These are phyloP conservation scores for Capsicum chinense DNA, from an alignment of 257 asterid species.

Conservation along the genomic window DNA sequence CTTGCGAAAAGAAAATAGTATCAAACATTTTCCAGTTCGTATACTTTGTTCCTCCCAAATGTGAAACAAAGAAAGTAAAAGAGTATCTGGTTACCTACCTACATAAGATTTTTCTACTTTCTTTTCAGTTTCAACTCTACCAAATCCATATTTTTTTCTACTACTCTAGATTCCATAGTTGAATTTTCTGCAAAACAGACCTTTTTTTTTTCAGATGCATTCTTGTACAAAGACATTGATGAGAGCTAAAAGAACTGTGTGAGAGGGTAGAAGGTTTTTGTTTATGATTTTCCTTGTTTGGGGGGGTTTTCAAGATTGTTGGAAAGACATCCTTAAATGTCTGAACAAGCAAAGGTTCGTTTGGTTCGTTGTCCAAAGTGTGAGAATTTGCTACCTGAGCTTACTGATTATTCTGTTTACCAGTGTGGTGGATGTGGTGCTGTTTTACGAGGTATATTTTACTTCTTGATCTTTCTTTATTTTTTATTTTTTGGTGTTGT, in stretches of 20 bases:
- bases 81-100: conserved; percentile 8
- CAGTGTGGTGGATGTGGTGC: conserved; percentile 90
- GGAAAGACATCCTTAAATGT: conserved; percentile 45
- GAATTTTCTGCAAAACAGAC: neutral
- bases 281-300: conserved; percentile 23
- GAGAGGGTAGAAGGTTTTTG: neutral
- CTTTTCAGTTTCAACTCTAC: neutral
- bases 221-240: conserved; percentile 6
- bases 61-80: conserved; percentile 30
- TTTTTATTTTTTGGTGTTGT: neutral
- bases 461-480: neutral
- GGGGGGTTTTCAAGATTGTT: conserved; percentile 35
- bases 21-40: neutral
- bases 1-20: neutral
- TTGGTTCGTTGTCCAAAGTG: conserved; percentile 88
- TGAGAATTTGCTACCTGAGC: conserved; percentile 76
- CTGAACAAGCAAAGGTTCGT: conserved; percentile 74
- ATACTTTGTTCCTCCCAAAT: conserved; percentile 6
- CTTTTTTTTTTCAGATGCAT: neutral
- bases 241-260: neutral
- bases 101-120: neutral
- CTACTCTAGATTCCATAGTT: neutral
- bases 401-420: conserved; percentile 69
- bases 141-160: neutral
- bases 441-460: conserved; percentile 64